A percentile compares a stretch with the other conserved stretches of the same genome.
Conservation (phyloP, 495 filamentous ascomycete genomes). For the Pyronema domesticum region DNA sequence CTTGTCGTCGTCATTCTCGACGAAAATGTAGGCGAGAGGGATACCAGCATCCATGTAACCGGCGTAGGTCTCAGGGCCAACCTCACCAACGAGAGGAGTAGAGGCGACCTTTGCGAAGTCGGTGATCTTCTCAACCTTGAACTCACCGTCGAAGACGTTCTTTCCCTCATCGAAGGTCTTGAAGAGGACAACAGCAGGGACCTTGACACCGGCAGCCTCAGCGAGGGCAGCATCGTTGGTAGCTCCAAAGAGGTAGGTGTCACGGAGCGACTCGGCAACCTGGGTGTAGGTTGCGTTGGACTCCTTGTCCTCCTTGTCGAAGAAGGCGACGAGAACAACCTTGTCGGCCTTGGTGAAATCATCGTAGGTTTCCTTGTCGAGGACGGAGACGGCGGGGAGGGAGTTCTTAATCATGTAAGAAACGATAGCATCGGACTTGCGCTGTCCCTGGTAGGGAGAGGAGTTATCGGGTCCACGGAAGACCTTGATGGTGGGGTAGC, state of each 20-base stretch:
- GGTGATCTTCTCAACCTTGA: slow-evolving; percentile 57
- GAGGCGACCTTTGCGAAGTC: slow-evolving; percentile 69
- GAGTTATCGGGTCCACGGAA: slow-evolving; percentile 84
- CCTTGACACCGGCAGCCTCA: slow-evolving; percentile 70
- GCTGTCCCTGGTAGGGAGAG: slow-evolving; percentile 67
- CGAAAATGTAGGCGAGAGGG: slow-evolving; percentile 94
- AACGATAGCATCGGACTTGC: slow-evolving; percentile 81
- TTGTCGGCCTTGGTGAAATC: slow-evolving; percentile 98
- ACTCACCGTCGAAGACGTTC: slow-evolving; percentile 58
- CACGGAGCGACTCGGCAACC: slow-evolving; percentile 68
- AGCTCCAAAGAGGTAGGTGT: slow-evolving; percentile 81
- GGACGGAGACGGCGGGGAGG: slow-evolving; percentile 71
- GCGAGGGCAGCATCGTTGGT: slow-evolving; percentile 68
- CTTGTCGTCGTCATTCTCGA: slow-evolving; percentile 81
- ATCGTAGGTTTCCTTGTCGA: slow-evolving; percentile 63
- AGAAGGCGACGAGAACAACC: slow-evolving; percentile 81
- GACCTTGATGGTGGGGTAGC: slow-evolving; percentile 95
- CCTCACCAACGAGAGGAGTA: slow-evolving; percentile 84
- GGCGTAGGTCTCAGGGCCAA: slow-evolving; percentile 93
- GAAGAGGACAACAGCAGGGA: slow-evolving; percentile 83
- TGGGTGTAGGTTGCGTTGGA: slow-evolving; percentile 62
- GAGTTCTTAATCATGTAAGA: slow-evolving; percentile 99
- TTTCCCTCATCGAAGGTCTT: slow-evolving; percentile 98
- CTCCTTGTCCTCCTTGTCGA: slow-evolving; percentile 66
- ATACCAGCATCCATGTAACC: slow-evolving; percentile 91